Evolutionary conservation across 768 basidiomycete species (phyloP).

Genomic region (Xerocomellus amylosporus): DNA sequence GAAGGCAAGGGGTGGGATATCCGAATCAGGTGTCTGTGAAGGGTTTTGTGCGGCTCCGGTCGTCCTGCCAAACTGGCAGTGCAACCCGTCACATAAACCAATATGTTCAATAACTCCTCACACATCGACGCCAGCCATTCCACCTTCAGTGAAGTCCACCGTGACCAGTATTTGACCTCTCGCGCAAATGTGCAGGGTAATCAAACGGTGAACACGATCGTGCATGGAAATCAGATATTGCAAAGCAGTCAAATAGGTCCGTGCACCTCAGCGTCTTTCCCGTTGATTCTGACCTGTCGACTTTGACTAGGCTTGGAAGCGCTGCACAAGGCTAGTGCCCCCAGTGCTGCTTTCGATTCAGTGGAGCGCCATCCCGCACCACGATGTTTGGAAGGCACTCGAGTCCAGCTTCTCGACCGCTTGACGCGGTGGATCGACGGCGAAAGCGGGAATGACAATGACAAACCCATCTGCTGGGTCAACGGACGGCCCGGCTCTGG

Average conservation of each 20-base stretch:
- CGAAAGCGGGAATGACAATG: background rate
- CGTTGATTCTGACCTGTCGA: background rate
- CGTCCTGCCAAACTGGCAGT: background rate
- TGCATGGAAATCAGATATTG: conserved; percentile 17
- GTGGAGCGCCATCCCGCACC: conserved; percentile 8
- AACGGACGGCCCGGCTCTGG: conserved; percentile 20
- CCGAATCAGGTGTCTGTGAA: background rate
- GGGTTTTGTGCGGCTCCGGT: background rate
- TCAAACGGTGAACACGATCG: conserved; percentile 14
- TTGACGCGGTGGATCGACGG: conserved; percentile 8
- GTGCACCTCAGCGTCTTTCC: background rate
- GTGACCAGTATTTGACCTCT: conserved; percentile 10
- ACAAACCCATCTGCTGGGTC: conserved; percentile 17
- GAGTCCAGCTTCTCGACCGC: conserved; percentile 9
- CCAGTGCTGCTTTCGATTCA: conserved; percentile 13
- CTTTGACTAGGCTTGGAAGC: conserved; percentile 1
- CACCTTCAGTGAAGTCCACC: conserved; percentile 19
- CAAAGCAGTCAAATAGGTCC: conserved; percentile 1
- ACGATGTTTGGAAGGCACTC: conserved; percentile 12
- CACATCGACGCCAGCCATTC: conserved; percentile 17
- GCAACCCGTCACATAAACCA: background rate
- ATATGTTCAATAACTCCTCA: conserved; percentile 19
- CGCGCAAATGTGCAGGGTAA: conserved; percentile 5
- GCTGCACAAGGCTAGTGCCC: conserved; percentile 10
- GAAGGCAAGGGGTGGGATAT: background rate